Evolutionary conservation across 768 basidiomycete species (phyloP), one percentile per base, ranked within the genome.

Genomic region (Lentinula guzmanii): DNA sequence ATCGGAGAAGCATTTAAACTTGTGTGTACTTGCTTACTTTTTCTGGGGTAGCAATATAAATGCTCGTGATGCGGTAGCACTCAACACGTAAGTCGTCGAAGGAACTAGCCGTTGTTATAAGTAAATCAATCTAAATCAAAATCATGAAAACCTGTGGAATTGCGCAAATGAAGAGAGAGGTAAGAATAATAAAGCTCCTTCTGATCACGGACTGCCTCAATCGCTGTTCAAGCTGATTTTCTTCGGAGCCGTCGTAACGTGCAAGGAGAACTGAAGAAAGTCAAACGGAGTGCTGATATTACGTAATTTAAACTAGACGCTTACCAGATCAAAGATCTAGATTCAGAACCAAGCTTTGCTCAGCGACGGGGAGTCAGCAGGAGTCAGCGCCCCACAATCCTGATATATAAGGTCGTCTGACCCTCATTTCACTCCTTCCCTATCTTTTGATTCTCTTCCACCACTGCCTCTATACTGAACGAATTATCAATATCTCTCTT

Each of bases 401-500:
- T 28, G 37, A 13, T 37, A 43, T 37, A 56, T 56, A 56, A 56
- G 37, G 55, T 56, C 55, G 55, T 16, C 55, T 56, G 55, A 56
- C 55, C 41, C 55, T 3, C n/a, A 33, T 21, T 16, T 16, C 9
- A 15, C 37, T 54, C 18, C 34, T 2, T 41, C 18, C 16, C 18
- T 8, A 54, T 39, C 53, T 39, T 13, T 39, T 39, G 37, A 8
- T 39, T 39, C 37, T 37, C 37, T 39, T 48, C 21, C 46, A 48
- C 46, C 57, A 54, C 18, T 41, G 54, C 51, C 18, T 43, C 31
- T 35, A 51, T 51, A 51, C 31, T 51, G 9, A 24, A 34, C 51
- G 9, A 60, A 46, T 50, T 8, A 39, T 39, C 37, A 39, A 10
- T 42, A 46, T 59, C 33, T 52, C 41, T 54, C 58, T 16, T 28